Evolutionary conservation across 2,329 filamentous ascomycete genomes (phyloP), one percentile per base, ranked within the genome.

Genomic region (Exophiala lecanii-corni): DNA sequence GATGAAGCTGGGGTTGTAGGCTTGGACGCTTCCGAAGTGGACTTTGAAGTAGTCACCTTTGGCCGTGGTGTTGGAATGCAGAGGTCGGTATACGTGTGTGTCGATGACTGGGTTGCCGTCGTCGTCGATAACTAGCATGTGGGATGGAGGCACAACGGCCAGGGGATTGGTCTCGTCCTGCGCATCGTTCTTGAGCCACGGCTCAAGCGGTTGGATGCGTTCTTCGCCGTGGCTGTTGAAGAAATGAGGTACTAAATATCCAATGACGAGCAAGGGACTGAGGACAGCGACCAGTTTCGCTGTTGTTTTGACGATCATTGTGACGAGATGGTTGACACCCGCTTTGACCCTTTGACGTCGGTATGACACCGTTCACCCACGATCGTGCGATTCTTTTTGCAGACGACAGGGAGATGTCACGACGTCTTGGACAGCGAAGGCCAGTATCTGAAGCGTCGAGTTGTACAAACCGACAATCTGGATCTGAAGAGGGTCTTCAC

Each of bases 1-100:
- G 25, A 79, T 66, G 48, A 79, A 69, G 57, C 73, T 79, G 16
- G 76, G 74, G 46, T 79, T 80, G 45, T 72, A 67, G 20, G 64
- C 64, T 4, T 51, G 41, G 4, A 62, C 50, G 25, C 58, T 57
- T 6, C 62, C 65, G 47, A 79, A 75, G 13, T 63, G 57, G 55
- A 80, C 67, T 18, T 51, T 47, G 49, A 77, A 77, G 61, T 67
- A 78, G 16, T 63, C 68, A 18, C 56, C 61, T 48, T 74, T 63
- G 1, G 47, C 36, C 0, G 69, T 74, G 0, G 73, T 26, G 23
- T 15, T 17, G 12, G 30, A 33, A 10, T 18, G 15, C n/a, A 41
- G 3, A 9, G 17, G 23, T 18, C 28, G 13, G 28, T 41, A 32
- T 12, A 33, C 18, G 9, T 15, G 16, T n/a, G 12, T 23, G 38